These are phyloP conservation scores for Lenzites betulinus DNA, from an alignment of 768 basidiomycete species.

Conservation along the genomic window DNA sequence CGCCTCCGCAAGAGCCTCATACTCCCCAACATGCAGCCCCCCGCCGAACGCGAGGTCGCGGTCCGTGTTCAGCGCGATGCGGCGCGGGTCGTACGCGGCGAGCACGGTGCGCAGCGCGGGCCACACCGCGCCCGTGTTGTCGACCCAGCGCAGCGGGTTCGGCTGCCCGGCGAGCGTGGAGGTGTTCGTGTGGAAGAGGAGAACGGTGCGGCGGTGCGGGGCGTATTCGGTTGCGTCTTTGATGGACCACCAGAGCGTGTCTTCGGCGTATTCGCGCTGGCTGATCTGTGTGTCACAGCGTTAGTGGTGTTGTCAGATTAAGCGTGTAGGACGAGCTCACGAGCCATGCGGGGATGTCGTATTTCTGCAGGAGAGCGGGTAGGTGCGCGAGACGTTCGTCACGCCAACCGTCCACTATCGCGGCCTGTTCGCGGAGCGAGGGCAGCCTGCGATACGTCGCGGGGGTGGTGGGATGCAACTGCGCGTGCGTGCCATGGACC, in stretches of 20 bases:
- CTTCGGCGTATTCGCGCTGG: constrained; percentile 56
- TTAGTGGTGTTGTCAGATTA: background rate
- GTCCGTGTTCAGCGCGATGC: constrained; percentile 51
- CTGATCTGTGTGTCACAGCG: constrained; percentile 35
- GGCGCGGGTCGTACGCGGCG: constrained; percentile 38
- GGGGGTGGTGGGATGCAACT: constrained; percentile 25
- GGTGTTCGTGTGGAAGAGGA: constrained; percentile 50
- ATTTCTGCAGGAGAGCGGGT: constrained; percentile 44
- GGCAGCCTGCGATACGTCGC: constrained; percentile 41
- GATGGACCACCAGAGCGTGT: constrained; percentile 54
- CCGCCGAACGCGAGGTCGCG: constrained; percentile 48
- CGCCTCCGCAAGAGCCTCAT: constrained; percentile 38
- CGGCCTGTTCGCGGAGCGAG: constrained; percentile 42
- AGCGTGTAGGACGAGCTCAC: constrained; percentile 26
- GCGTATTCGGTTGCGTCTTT: constrained; percentile 51
- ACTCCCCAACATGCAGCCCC: constrained; percentile 53
- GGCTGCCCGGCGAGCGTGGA: constrained; percentile 38
- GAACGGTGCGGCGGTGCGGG: constrained; percentile 49
- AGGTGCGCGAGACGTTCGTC: constrained; percentile 44
- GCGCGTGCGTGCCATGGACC: constrained; percentile 1
- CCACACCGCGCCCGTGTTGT: constrained; percentile 53
- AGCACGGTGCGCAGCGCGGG: constrained; percentile 43
- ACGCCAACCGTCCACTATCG: constrained; percentile 44
- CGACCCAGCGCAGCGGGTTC: constrained; percentile 49
- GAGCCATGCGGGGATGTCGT: constrained; percentile 47